These are phyloP conservation scores for Posidonia oceanica DNA, from an alignment of 116 monocot genomes.

Conservation along the genomic window DNA sequence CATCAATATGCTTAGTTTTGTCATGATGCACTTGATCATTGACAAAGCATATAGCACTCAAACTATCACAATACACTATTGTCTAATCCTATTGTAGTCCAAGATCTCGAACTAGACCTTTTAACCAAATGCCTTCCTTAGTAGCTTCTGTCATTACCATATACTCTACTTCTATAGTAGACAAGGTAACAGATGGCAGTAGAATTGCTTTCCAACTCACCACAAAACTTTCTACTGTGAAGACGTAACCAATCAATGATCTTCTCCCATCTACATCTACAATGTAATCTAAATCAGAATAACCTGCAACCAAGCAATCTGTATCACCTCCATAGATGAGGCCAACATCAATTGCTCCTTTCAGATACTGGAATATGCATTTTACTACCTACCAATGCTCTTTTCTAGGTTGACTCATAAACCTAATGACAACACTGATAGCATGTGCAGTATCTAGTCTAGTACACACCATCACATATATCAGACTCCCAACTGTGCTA, in stretches of 20 bases:
- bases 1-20: too few species aligned
- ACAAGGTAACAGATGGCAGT: background rate
- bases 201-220: background rate
- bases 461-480: too few species aligned
- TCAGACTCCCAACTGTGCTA: too few species aligned
- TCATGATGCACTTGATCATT: too few species aligned
- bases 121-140: background rate
- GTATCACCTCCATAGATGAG: background rate
- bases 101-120: background rate
- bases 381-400: too few species aligned
- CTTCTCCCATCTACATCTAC: background rate
- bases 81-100: background rate
- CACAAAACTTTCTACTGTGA: background rate
- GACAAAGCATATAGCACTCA: too few species aligned
- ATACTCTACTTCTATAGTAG: background rate
- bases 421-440: too few species aligned
- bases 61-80: too few species aligned
- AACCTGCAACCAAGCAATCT: background rate
- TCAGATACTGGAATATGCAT: too few species aligned
- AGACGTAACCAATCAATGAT: background rate
- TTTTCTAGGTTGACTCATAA: too few species aligned
- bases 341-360: too few species aligned
- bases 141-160: background rate
- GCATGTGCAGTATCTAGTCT: too few species aligned
- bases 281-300: background rate